Base-by-base conservation (phyloP, 2,329 filamentous ascomycete genomes). In the Calonectria naviculata region DNA sequence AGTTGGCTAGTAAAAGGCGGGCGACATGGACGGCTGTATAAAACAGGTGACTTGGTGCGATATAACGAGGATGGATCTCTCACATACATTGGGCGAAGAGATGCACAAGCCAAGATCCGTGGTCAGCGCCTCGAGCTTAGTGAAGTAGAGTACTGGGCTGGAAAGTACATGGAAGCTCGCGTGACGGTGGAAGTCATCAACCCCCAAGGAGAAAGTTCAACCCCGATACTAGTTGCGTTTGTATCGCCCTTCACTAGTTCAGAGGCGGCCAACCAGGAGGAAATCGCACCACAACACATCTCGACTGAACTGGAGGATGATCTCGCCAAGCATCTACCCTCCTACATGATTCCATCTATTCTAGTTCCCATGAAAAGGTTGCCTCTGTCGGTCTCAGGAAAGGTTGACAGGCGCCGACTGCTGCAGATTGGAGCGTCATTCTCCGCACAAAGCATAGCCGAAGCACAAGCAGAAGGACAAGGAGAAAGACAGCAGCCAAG, bases 31-130 rank as follows among this genome's bases (percentile, higher is more conserved):
- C 56, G 78, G 3, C 68, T 84, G 4, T 88, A 87, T 74, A 84
- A 84, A 67, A 87, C 86, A 1, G 87, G 87, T 5, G 87, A 88
- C 70, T 78, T 88, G 7, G 87, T 80, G 4, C 77, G 77, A 42
- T 87, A 86, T 36, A 77, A 83, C 41, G 73, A 78, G 0, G 82
- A 87, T 60, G 84, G 84, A 2, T 78, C 76, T 34, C 74, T 88
- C 10, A 73, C 81, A 0, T 87, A 84, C 58, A 74, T 88, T 31
- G 88, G 88, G 38, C 83, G 89, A 12, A 89, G 89, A 71, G 89
- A 91, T 73, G 84, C 84, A 0, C 89, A 91, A 75, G 85, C 91
- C 58, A 91, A 91, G 78, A 79, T 91, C 9, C 84, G 86, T n/a
- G 91, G 91, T 8, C 90, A 87, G 70, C 80, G 89, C 58, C 83